These are phyloP conservation scores for Colletotrichum melonis DNA, from an alignment of 2,329 filamentous ascomycete species.

Conservation along the genomic window DNA sequence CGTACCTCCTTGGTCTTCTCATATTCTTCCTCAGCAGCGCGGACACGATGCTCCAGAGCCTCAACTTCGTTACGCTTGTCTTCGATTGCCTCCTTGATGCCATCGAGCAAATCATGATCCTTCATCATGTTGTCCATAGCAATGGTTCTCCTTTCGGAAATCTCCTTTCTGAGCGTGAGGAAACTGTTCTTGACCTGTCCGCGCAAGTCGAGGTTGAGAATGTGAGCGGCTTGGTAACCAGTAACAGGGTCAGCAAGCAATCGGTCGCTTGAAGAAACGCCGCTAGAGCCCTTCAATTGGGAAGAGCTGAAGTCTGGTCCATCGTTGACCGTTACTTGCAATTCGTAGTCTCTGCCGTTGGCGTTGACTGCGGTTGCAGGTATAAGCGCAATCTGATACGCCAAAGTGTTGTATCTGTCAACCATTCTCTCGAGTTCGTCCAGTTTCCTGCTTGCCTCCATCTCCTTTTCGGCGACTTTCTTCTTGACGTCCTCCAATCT, in stretches of 20 bases:
- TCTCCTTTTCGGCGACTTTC: slow-evolving; percentile 85
- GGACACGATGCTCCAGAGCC: slow-evolving; percentile 86
- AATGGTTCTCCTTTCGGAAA: slow-evolving; percentile 86
- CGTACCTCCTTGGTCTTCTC: slow-evolving; percentile 87
- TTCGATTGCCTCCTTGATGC: slow-evolving; percentile 95
- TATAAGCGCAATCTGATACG: slow-evolving; percentile 93
- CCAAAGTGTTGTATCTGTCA: slow-evolving; percentile 92
- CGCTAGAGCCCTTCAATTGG: slow-evolving; percentile 50
- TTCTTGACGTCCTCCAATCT: slow-evolving; percentile 88
- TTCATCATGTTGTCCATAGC: slow-evolving; percentile 93
- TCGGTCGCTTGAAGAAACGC: slow-evolving; percentile 73
- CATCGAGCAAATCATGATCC: slow-evolving; percentile 91
- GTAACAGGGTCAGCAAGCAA: slow-evolving; percentile 84
- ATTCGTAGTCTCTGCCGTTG: slow-evolving; percentile 85
- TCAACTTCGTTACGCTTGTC: slow-evolving; percentile 95
- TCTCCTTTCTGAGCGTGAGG: slow-evolving; percentile 83
- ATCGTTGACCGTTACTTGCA: slow-evolving; percentile 84
- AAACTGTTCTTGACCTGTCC: slow-evolving; percentile 85
- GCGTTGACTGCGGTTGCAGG: slow-evolving; percentile 87
- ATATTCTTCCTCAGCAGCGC: slow-evolving; percentile 91
- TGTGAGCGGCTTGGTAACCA: slow-evolving; percentile 89
- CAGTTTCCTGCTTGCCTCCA: slow-evolving; percentile 85
- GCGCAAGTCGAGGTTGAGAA: slow-evolving; percentile 89
- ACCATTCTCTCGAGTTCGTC: slow-evolving; percentile 93
- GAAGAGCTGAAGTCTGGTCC: slow-evolving; percentile 79